Evolutionary conservation across 257 asterid genomes (phyloP), one percentile per base, ranked within the genome.

Genomic region (Salvia rosmarinus): DNA sequence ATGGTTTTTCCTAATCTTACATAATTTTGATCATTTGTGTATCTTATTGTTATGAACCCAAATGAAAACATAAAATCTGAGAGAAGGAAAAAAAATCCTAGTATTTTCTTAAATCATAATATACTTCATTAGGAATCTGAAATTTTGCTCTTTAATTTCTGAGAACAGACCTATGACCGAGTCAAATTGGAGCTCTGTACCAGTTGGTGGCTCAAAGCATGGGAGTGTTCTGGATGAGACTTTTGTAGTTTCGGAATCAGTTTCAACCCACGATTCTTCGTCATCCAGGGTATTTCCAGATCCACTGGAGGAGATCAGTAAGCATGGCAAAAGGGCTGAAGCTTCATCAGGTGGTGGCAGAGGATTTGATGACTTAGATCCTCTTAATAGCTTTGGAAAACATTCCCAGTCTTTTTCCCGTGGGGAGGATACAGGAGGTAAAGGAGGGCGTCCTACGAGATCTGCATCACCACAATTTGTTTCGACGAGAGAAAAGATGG

Each of bases 361-460:
- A 78, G 84, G 76, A 71, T 86, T 88, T 82, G 98, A 87, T 82
- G 92, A 87, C 83, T 75, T 86, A 44, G 95, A 92, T 83, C 90
- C 96, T 71, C 90, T 88, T 52, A 77, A 75, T 65, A 82, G 72
- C 59, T 75, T 85, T 71, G 87, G 82, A 51, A 92, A 87, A 68
- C 70, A 94, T 73, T 52, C 77, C 6, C 75, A 79, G 72, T 79
- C 90, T 61, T 81, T 86, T 73, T 87, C 92, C 44, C 81, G 85
- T 30, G 87, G 79, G 49, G 80, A 81, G 77, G 81, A 81, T 77
- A 70, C 71, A 75, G 78, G 81, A 64, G 87, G 82, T 51, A 89
- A 67, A 71, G 90, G 79, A 42, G 87, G 74, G 64, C 83, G 86
- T 71, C 84, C 94, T 63, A 80, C 86, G 47, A 82, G 87, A 72